Conservation (phyloP, 1,139 yeast species). For the Suhomyces anneliseae region DNA sequence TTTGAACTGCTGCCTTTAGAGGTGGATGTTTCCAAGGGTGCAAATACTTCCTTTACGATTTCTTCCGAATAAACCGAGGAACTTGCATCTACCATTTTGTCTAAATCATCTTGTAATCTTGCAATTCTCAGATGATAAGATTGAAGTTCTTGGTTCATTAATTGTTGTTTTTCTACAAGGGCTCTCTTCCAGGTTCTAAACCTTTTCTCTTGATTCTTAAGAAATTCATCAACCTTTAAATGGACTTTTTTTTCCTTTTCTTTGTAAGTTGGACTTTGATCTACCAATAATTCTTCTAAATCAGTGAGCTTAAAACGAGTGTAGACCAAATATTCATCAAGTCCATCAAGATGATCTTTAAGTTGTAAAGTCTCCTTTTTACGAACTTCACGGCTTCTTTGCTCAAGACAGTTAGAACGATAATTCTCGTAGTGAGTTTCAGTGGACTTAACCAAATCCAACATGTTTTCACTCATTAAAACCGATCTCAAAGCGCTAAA, state of each 20-base stretch:
- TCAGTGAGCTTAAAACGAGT: constrained; percentile 41
- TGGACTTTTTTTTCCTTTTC: constrained; percentile 47
- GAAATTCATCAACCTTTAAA: constrained; percentile 40
- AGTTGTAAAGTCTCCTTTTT: not conserved
- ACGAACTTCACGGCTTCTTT: constrained; percentile 21
- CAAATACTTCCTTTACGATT: not conserved
- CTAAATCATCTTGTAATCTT: not conserved
- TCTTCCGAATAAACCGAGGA: not conserved
- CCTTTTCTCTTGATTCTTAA: constrained; percentile 55
- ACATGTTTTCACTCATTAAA: constrained; percentile 53
- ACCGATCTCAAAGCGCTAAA: constrained; percentile 53
- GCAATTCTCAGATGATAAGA: constrained; percentile 39
- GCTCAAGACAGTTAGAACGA: constrained; percentile 44
- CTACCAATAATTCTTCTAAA: constrained; percentile 4
- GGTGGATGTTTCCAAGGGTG: constrained; percentile 4
- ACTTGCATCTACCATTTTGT: not conserved
- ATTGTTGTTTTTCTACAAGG: constrained; percentile 54
- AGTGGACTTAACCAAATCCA: constrained; percentile 59
- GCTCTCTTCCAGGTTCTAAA: constrained; percentile 68
- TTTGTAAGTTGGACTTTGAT: constrained; percentile 47
- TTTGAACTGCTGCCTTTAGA: not conserved
- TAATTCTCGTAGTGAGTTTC: constrained; percentile 57
- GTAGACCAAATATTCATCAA: constrained; percentile 26
- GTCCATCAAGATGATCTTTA: constrained; percentile 10
- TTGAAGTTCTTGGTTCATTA: constrained; percentile 58